These are phyloP conservation scores for Chalciporus sphaerocephalus DNA, from an alignment of 768 basidiomycete genomes.

Conservation along the genomic window DNA sequence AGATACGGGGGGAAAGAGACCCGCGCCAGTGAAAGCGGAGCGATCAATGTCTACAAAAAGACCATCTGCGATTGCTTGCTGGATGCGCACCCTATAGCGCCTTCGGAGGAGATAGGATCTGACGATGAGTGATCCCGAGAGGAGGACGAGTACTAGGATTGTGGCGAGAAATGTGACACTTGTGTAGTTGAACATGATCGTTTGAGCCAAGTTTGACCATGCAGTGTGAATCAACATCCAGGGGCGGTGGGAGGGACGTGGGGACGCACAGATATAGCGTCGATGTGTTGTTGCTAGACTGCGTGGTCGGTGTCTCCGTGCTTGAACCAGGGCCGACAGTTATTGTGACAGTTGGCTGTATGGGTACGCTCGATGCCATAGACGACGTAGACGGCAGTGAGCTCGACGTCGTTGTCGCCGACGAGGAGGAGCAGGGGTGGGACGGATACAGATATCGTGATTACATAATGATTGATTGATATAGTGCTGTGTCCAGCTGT, in stretches of 20 bases:
- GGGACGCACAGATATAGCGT: conserved; percentile 30
- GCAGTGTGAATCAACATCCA: not conserved
- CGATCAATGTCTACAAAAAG: conserved; percentile 31
- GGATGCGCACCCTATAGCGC: conserved; percentile 50
- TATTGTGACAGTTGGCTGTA: not conserved
- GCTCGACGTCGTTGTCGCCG: conserved; percentile 2
- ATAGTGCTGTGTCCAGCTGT: conserved; percentile 16
- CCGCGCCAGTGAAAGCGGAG: not conserved
- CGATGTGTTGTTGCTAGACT: conserved; percentile 14
- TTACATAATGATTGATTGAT: conserved; percentile 25
- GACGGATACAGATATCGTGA: conserved; percentile 1
- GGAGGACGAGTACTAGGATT: conserved; percentile 59
- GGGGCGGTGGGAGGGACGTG: conserved; percentile 10
- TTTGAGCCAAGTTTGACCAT: not conserved
- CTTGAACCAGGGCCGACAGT: not conserved
- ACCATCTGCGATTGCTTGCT: conserved; percentile 51
- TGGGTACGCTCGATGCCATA: not conserved
- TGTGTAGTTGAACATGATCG: conserved; percentile 17
- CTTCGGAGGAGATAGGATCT: conserved; percentile 60
- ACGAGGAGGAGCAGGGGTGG: not conserved
- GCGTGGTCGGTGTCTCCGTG: conserved; percentile 1
- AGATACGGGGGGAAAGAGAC: conserved; percentile 1
- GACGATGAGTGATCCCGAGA: conserved; percentile 60
- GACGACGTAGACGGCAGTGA: conserved; percentile 16
- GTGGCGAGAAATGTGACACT: conserved; percentile 74